Percentiles rank a stretch among this genome's conserved stretches.
Evolutionary conservation across 2,329 filamentous ascomycete species (phyloP).

Genomic region (Botryosphaeria dothidea): DNA sequence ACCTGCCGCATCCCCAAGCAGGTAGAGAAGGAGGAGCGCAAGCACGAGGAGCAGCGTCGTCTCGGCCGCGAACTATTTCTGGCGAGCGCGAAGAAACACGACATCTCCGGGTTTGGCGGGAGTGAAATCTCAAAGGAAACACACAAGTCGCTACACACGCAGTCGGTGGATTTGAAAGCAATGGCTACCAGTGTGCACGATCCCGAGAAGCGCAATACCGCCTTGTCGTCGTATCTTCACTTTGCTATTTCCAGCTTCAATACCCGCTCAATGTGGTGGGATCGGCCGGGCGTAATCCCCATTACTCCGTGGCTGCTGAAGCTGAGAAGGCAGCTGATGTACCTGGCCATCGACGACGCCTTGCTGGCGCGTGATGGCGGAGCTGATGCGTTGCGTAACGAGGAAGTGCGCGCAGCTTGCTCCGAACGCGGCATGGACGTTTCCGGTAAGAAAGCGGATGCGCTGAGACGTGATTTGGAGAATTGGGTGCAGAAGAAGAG

Average conservation of each 20-base stretch:
- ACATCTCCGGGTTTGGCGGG: background rate
- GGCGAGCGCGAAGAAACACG: slow-evolving; percentile 9
- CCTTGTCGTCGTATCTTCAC: slow-evolving; percentile 26
- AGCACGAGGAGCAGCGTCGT: slow-evolving; percentile 4
- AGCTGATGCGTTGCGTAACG: slow-evolving; percentile 55
- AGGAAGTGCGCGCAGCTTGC: slow-evolving; percentile 71
- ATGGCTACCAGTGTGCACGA: background rate
- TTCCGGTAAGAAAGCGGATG: slow-evolving; percentile 41
- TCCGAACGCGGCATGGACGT: slow-evolving; percentile 67
- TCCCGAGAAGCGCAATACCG: slow-evolving; percentile 29
- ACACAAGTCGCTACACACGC: background rate
- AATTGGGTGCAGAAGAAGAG: background rate
- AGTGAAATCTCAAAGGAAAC: background rate
- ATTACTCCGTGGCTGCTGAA: slow-evolving; percentile 53
- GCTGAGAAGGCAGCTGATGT: slow-evolving; percentile 51
- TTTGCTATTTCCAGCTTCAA: slow-evolving; percentile 37
- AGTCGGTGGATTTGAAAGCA: background rate
- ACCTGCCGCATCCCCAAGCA: slow-evolving; percentile 83
- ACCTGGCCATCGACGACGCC: slow-evolving; percentile 70
- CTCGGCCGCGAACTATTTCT: background rate
- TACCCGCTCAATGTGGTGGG: slow-evolving; percentile 43
- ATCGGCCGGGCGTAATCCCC: slow-evolving; percentile 45
- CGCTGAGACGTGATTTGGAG: slow-evolving; percentile 39
- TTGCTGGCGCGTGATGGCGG: slow-evolving; percentile 67
- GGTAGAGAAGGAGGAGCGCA: slow-evolving; percentile 38